Base-by-base conservation (phyloP, 1,284 basidiomycete genomes). In the Leccinum pachyderme region DNA sequence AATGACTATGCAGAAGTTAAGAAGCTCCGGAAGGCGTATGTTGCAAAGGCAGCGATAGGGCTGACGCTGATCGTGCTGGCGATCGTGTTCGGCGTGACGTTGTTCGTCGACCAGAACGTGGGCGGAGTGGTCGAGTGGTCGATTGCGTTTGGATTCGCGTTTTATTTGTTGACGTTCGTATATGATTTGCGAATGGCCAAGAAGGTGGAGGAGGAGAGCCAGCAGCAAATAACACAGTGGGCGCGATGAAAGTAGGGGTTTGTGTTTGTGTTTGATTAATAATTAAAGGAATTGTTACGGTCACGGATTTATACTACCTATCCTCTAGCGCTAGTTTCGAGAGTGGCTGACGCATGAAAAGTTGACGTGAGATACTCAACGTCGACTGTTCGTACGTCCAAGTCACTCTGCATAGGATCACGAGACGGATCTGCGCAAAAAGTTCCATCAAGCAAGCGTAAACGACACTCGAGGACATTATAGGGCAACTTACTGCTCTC, bases 71-170 rank as follows among this genome's bases (percentile, higher is more conserved):
- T 89, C 57, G 35, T 78, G 11, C 73, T 86, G 39, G 81, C 84
- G 15, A 79, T 88, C 58, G 83, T 75, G 4, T 89, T 90, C 63
- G 85, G 74, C 0, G 66, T 81, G 22, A 65, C 79, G 9, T 63
- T 87, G 4, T 84, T 73, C 60, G 61, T 67, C 8, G 75, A 71
- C 0, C 61, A 60, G 2, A 70, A 84, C 56, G 80, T 74, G 3
- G 85, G 81, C 66, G 85, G 81, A 8, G 69, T 89, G 50, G 63
- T 91, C 3, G 89, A 91, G 67, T 91, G 88, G 88, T 68, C 70
- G 2, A 88, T 91, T 55, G 77, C 81, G 2, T 85, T 90, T 57
- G 82, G 85, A 8, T 90, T 83, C 65, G 85, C 84, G 4, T 77
- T 87, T 58, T 89, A 87, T 67, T 70, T 89, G 39, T 71, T 87